Evolutionary conservation across 1,139 yeast genomes (phyloP), one percentile per base, ranked within the genome.

Genomic region (Yamadazyma jaroonii): DNA sequence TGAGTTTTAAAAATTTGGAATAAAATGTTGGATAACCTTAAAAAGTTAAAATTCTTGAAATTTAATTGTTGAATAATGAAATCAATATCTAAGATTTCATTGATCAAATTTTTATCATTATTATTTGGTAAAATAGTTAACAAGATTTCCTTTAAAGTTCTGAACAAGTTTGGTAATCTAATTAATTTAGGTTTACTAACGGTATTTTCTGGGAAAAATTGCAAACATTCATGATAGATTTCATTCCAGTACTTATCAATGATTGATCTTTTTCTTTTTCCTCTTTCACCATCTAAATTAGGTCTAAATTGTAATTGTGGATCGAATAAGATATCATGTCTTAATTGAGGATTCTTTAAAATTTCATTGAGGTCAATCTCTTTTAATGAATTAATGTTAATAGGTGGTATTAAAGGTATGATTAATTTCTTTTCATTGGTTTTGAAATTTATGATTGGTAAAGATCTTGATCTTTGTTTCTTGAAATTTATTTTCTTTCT

Each of bases 251-350:
- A 88, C 52, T 76, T 80, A 53, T 85, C 95, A 34, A 89, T 83
- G 32, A 83, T 70, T 40, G 74, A 63, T 58, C 82, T 83, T 71
- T 88, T 87, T 44, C 89, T 74, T 49, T 80, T 72, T 27, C 96
- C 96, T 39, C 96, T 69, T 61, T 87, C 96, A 36, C 96, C 95
- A 59, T 89, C 95, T 49, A 88, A 67, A 57, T 90, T 86, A 29
- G 97, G 96, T 50, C 96, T 74, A 60, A 89, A 89, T 66, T 89
- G 96, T 42, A 90, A 72, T 56, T 86, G 88, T 12, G 97, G 95
- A 62, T 90, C 97, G 57, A 90, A 90, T 21, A 88, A 73, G 41
- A 90, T 87, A 56, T 90, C 97, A 58, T 90, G 97, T 46, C 97
- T 77, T 42, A 90, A 70, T 60, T 88, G 96, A 7, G 96, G 96